Evolutionary conservation across 768 basidiomycete species (phyloP).

Genomic region (Phlegmacium glaucopus): DNA sequence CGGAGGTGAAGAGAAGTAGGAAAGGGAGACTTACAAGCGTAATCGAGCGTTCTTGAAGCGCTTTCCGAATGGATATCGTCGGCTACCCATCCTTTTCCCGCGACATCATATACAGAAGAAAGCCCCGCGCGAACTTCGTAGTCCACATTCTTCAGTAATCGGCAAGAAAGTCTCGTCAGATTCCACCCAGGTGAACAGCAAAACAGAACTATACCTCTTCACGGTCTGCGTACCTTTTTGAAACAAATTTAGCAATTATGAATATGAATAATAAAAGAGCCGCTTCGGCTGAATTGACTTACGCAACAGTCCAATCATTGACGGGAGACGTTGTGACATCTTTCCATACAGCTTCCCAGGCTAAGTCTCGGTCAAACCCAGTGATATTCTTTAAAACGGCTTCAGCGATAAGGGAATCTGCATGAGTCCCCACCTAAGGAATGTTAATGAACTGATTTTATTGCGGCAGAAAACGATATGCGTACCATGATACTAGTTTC

Average conservation of each 20-base stretch:
- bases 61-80: conserved; percentile 78
- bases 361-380: conserved; percentile 59
- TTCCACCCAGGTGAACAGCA: neutral
- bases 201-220: conserved; percentile 49
- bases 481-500: conserved; percentile 83
- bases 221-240: conserved; percentile 56
- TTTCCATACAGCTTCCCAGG: conserved; percentile 74
- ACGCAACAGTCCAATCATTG: conserved; percentile 51
- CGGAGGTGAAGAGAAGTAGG: too few relatives aligned
- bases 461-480: neutral
- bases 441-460: too few relatives aligned
- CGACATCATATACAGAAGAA: conserved; percentile 54
- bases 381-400: conserved; percentile 63
- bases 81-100: conserved; percentile 69
- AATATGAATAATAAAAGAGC: neutral
- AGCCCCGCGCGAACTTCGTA: conserved; percentile 82
- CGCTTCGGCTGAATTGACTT: conserved; percentile 13
- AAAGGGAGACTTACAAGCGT: conserved; percentile 54
- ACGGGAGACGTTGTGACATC: conserved; percentile 64
- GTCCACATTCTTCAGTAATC: conserved; percentile 52
- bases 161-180: neutral
- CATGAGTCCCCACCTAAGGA: conserved; percentile 81
- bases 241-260: neutral
- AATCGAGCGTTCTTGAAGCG: conserved; percentile 74
- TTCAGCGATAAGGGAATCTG: conserved; percentile 74